Conservation (phyloP, 805 yeast species). For the Suhomyces prunicola region DNA sequence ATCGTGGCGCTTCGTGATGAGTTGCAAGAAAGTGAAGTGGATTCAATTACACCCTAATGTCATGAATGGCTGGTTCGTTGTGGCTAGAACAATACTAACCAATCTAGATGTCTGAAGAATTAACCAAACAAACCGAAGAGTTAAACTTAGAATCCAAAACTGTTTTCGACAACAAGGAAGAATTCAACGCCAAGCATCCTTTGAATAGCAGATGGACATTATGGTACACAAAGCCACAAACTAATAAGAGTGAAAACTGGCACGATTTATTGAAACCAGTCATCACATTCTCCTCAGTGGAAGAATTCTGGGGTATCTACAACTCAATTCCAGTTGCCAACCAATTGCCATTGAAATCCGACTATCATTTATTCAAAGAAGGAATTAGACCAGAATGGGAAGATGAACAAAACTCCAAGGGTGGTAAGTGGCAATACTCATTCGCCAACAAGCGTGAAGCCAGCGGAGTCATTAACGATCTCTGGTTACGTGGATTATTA, state of each 20-base stretch:
- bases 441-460: conserved; percentile 66
- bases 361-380: conserved; percentile 91
- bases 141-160: conserved; percentile 45
- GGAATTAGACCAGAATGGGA: conserved; percentile 99
- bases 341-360: conserved; percentile 88
- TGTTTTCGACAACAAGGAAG: conserved; percentile 57
- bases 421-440: conserved; percentile 85
- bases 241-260: conserved; percentile 80
- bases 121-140: conserved; percentile 42
- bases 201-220: conserved; percentile 89
- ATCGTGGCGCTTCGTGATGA: background rate
- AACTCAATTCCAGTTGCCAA: conserved; percentile 90
- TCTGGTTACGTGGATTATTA: conserved; percentile 87
- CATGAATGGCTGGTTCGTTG: background rate
- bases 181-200: conserved; percentile 81
- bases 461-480: conserved; percentile 68
- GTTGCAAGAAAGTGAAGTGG: background rate
- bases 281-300: conserved; percentile 88
- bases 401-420: conserved; percentile 78
- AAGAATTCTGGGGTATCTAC: conserved; percentile 98
- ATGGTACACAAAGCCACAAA: conserved; percentile 96
- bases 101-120: conserved; percentile 41
- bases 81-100: conserved; percentile 7
- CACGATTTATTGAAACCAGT: conserved; percentile 89
- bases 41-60: background rate